Evolutionary conservation across 177 flowering plant species (phyloP).

Genomic region (Vitis hybrid): DNA sequence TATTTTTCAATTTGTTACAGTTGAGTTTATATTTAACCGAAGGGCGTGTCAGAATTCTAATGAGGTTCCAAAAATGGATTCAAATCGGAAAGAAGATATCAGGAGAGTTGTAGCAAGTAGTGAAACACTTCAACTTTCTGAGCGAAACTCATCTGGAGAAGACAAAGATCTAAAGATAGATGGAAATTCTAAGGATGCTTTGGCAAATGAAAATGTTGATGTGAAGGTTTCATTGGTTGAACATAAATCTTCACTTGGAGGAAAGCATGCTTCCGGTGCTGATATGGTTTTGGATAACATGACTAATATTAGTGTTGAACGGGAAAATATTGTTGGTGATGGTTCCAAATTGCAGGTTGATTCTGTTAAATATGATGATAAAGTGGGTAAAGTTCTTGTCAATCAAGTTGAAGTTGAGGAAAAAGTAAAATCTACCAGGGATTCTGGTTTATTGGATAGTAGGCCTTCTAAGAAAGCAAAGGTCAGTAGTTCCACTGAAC

Average conservation of each 20-base stretch:
- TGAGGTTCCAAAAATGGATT: constrained; percentile 20
- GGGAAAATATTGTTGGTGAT: neutral
- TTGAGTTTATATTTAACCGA: constrained; percentile 50
- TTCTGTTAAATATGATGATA: constrained; percentile 10
- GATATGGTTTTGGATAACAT: neutral
- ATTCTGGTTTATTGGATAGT: constrained; percentile 16
- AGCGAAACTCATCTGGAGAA: constrained; percentile 2
- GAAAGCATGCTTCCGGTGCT: neutral
- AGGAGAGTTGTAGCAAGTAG: constrained; percentile 13
- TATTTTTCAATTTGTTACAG: constrained; percentile 41
- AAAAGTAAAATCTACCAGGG: constrained; percentile 21
- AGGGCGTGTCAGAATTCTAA: constrained; percentile 13
- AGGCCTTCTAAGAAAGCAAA: constrained; percentile 33
- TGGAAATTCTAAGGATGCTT: constrained; percentile 5
- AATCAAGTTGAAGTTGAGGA: constrained; percentile 19
- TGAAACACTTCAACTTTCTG: constrained; percentile 11
- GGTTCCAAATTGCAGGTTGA: neutral
- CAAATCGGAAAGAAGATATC: constrained; percentile 18
- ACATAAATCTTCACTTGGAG: neutral
- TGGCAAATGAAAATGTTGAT: constrained; percentile 5
- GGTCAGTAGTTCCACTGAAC: constrained; percentile 21
- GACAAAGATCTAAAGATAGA: neutral
- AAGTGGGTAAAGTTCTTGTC: constrained; percentile 8
- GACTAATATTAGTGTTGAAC: neutral
- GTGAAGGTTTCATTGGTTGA: constrained; percentile 11